phyloP scores from a whole-genome alignment of 441 rosid genomes.

The Gossypium gossypioides region DNA sequence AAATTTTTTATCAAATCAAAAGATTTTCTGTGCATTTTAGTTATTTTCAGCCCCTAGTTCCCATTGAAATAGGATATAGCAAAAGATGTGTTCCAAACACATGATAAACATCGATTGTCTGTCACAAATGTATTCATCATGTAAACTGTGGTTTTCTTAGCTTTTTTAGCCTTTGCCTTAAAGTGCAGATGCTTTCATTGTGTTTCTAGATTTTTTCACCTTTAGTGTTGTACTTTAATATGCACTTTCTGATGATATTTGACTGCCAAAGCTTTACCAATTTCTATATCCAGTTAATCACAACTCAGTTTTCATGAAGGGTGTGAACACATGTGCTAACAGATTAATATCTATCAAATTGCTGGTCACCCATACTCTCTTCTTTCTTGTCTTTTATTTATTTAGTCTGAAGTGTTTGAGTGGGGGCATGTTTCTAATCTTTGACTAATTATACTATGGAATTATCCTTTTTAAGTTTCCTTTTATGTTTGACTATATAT shows the following conservation, averaged over 20 bases:
- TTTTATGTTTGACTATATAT: not conserved
- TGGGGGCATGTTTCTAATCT: not conserved
- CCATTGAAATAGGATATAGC: not conserved
- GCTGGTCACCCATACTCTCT: not conserved
- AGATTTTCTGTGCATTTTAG: not conserved
- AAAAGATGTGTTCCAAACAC: not conserved
- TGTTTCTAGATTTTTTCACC: not conserved
- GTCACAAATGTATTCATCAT: not conserved
- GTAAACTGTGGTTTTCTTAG: not conserved
- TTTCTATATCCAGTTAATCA: not conserved
- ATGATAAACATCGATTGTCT: not conserved
- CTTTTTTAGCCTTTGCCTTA: not conserved
- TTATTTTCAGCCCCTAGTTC: not conserved
- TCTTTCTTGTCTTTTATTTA: not conserved
- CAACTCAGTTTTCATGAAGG: not conserved
- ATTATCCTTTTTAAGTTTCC: not conserved
- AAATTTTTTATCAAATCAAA: not conserved
- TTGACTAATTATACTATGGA: not conserved
- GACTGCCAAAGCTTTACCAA: not conserved
- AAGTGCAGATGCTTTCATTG: not conserved
- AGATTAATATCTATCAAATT: not conserved
- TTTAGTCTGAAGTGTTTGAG: not conserved
- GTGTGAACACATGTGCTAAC: not conserved
- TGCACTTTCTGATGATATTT: constrained; percentile 1
- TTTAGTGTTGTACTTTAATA: not conserved